Conservation (phyloP, 805 yeast genomes). For the Candida dajiaensis region DNA sequence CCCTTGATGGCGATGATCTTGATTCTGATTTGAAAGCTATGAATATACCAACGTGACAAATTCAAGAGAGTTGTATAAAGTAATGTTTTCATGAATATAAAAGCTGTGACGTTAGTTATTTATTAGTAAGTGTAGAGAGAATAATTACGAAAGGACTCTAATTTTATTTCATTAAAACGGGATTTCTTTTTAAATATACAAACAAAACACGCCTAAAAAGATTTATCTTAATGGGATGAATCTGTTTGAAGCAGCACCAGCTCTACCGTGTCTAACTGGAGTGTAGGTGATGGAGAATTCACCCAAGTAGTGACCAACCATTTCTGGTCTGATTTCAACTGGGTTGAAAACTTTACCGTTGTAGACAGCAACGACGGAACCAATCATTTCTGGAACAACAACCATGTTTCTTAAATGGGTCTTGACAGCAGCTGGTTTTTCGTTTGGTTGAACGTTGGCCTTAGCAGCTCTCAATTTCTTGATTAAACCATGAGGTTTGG, state of each 20-base stretch:
- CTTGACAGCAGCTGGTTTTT: conserved; percentile 97
- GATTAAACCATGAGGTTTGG: conserved; percentile 93
- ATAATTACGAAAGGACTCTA: too few relatives aligned
- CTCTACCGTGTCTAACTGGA: conserved; percentile 99
- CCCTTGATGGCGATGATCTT: conserved; percentile 67
- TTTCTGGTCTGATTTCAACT: conserved; percentile 98
- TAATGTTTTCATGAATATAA: not conserved
- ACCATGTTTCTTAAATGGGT: conserved; percentile 99
- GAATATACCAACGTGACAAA: conserved; percentile 20
- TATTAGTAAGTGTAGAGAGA: too few relatives aligned
- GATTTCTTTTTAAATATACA: conserved; percentile 3
- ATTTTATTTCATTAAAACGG: not conserved
- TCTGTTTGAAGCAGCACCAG: conserved; percentile 69
- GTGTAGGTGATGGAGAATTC: conserved; percentile 99
- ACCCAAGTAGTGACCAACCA: conserved; percentile 99
- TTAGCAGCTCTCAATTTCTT: conserved; percentile 98
- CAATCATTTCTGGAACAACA: conserved; percentile 99
- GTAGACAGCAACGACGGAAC: conserved; percentile 98
- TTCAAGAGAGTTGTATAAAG: not conserved
- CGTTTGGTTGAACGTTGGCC: conserved; percentile 81
- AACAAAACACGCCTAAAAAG: not conserved
- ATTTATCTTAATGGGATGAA: conserved; percentile 65
- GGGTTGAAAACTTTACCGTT: conserved; percentile 99
- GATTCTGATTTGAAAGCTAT: conserved; percentile 65
- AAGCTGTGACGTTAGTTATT: not conserved